Evolutionary conservation across 2,329 filamentous ascomycete species (phyloP).

Genomic region (Coniochaeta prunicola): DNA sequence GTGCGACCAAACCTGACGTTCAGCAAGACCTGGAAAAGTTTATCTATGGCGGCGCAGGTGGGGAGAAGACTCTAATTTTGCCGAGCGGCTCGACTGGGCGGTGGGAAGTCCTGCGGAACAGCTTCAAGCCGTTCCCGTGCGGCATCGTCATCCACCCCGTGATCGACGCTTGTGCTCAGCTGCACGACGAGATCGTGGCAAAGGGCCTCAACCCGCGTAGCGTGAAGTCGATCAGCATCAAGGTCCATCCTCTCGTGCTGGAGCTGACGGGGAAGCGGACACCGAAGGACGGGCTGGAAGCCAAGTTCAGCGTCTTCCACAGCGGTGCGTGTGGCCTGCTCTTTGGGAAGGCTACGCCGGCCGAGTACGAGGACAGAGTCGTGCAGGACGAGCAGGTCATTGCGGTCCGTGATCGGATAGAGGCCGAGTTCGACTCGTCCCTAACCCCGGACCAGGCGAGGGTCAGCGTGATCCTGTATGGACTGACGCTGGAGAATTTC

Average conservation of each 20-base stretch:
- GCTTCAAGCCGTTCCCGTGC: constrained; percentile 51
- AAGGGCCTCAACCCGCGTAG: constrained; percentile 20
- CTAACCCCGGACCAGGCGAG: constrained; percentile 1
- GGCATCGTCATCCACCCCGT: constrained; percentile 49
- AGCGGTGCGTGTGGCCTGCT: constrained; percentile 42
- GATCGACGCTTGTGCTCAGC: constrained; percentile 43
- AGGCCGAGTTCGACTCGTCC: not conserved
- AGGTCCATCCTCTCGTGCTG: constrained; percentile 39
- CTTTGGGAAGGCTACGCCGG: constrained; percentile 41
- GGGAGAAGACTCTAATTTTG: constrained; percentile 23
- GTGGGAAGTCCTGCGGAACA: constrained; percentile 48
- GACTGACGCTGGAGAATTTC: not conserved
- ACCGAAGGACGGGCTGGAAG: constrained; percentile 41
- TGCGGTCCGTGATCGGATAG: not conserved
- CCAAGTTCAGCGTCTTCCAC: constrained; percentile 49
- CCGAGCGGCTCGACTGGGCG: constrained; percentile 22
- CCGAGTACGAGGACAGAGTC: constrained; percentile 37
- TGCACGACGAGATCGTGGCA: constrained; percentile 28
- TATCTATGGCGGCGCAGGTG: not conserved
- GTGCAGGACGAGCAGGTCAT: constrained; percentile 28
- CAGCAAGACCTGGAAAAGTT: not conserved
- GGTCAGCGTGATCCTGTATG: constrained; percentile 4
- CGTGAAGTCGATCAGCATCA: constrained; percentile 31
- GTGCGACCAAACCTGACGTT: constrained; percentile 22
- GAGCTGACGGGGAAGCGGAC: constrained; percentile 43